Percentiles rank a stretch among this genome's conserved stretches.
These are phyloP conservation scores for Salix caprea DNA, from an alignment of 345 rosid genomes.

Conservation along the genomic window DNA sequence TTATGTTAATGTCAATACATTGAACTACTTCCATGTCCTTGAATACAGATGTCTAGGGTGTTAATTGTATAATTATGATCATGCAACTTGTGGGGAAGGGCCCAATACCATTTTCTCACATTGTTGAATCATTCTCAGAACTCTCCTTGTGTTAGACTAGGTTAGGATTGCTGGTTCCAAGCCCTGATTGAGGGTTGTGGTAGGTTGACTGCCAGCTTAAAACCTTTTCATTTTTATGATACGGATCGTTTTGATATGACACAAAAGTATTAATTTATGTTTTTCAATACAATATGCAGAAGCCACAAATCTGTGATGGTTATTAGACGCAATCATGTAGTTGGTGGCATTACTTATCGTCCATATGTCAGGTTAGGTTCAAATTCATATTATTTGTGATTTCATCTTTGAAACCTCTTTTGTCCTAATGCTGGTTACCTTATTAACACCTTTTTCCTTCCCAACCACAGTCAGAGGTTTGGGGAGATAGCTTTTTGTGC, in stretches of 20 bases:
- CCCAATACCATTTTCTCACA: not conserved
- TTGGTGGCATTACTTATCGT: conserved; percentile 99
- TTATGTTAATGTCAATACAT: not conserved
- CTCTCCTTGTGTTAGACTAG: not conserved
- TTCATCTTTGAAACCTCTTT: not conserved
- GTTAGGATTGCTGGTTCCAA: not conserved
- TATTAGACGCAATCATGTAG: conserved; percentile 74
- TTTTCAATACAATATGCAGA: conserved; percentile 42
- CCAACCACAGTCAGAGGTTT: conserved; percentile 70
- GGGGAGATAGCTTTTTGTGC: conserved; percentile 99
- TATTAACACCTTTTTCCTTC: conserved; percentile 21
- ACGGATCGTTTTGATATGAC: not conserved
- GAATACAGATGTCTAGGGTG: not conserved
- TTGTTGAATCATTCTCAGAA: not conserved
- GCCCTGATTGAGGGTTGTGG: not conserved
- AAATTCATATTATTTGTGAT: not conserved
- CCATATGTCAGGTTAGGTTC: conserved; percentile 74
- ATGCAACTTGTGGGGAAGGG: not conserved
- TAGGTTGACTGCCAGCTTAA: not conserved
- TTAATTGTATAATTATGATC: not conserved
- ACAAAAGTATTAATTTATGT: not conserved
- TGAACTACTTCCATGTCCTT: not conserved
- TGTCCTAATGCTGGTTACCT: not conserved
- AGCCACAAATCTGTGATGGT: conserved; percentile 99
- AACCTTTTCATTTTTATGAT: not conserved